Evolutionary conservation across 2,329 filamentous ascomycete species (phyloP).

Genomic region (Colletotrichum noveboracense): DNA sequence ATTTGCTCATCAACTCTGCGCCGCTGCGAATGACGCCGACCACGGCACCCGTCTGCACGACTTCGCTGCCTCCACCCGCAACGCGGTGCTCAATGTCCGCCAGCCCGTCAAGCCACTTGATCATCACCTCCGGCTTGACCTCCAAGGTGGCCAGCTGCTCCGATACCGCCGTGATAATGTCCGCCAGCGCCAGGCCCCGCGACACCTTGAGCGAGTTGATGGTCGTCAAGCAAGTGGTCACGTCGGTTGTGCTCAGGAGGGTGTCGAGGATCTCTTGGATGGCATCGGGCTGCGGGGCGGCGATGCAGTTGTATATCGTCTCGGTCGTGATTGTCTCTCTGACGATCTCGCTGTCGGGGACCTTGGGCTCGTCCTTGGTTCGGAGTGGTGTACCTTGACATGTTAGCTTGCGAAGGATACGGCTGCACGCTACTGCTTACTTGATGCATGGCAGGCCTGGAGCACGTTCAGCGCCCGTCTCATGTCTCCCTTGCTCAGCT

Average conservation of each 20-base stretch:
- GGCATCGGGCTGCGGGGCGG: constrained; percentile 89
- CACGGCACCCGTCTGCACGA: constrained; percentile 89
- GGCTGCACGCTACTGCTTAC: constrained; percentile 47
- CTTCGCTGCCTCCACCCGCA: constrained; percentile 85
- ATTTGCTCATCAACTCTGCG: constrained; percentile 69
- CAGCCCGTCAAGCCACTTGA: constrained; percentile 89
- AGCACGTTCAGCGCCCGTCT: constrained; percentile 91
- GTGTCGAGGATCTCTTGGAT: constrained; percentile 85
- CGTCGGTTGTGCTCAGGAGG: constrained; percentile 82
- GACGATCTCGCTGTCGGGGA: constrained; percentile 68
- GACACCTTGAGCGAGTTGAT: constrained; percentile 86
- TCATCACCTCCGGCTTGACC: constrained; percentile 84
- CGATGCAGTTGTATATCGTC: constrained; percentile 97
- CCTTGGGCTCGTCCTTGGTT: constrained; percentile 62
- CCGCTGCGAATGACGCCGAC: constrained; percentile 89
- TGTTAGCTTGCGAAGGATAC: constrained; percentile 25
- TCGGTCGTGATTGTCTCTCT: constrained; percentile 85
- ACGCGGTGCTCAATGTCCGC: constrained; percentile 93
- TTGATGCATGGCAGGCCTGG: constrained; percentile 95
- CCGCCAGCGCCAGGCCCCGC: constrained; percentile 88
- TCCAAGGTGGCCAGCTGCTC: constrained; percentile 85
- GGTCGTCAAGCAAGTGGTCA: constrained; percentile 86
- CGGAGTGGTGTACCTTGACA: constrained; percentile 70
- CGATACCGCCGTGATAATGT: constrained; percentile 86
- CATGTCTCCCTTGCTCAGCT: constrained; percentile 95